Conservation (phyloP, 164 flowering plant species). For the Brasenia schreberi region DNA sequence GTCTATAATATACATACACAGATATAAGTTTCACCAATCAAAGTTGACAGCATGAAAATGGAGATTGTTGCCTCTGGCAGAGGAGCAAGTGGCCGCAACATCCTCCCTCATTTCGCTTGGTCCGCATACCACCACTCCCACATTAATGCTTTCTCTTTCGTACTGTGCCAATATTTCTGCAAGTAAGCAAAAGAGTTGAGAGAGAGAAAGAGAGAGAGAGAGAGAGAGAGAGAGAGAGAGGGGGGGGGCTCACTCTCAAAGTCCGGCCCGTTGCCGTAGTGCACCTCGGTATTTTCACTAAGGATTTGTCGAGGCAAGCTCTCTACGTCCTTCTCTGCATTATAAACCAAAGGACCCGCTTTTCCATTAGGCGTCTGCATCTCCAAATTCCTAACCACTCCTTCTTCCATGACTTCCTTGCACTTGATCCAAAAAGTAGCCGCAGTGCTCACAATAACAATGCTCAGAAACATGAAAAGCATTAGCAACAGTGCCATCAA, state of each 20-base stretch:
- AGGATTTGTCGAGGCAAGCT: constrained; percentile 51
- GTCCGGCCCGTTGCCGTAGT: constrained; percentile 57
- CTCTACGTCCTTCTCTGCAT: constrained; percentile 45
- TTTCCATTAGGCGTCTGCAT: constrained; percentile 11
- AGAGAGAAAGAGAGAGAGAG: no score
- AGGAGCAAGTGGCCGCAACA: constrained; percentile 47
- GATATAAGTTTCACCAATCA: background rate
- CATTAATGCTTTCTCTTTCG: constrained; percentile 10
- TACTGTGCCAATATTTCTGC: constrained; percentile 28
- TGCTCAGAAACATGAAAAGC: constrained; percentile 30
- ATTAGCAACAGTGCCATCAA: constrained; percentile 23
- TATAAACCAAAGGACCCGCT: constrained; percentile 11
- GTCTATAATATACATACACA: background rate
- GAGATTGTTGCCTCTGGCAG: constrained; percentile 9
- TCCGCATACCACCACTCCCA: constrained; percentile 48
- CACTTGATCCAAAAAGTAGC: constrained; percentile 56
- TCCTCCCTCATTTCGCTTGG: constrained; percentile 46
- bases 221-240: background rate
- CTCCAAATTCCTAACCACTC: constrained; percentile 27
- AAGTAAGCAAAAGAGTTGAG: background rate
- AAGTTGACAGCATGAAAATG: background rate
- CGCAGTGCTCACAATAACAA: constrained; percentile 29
- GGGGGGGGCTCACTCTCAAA: constrained; percentile 19
- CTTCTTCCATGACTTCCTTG: constrained; percentile 21
- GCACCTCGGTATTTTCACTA: constrained; percentile 37